Evolutionary conservation across 345 rosid species (phyloP), one percentile per base, ranked within the genome.

Genomic region (Excoecaria cochinchinensis): DNA sequence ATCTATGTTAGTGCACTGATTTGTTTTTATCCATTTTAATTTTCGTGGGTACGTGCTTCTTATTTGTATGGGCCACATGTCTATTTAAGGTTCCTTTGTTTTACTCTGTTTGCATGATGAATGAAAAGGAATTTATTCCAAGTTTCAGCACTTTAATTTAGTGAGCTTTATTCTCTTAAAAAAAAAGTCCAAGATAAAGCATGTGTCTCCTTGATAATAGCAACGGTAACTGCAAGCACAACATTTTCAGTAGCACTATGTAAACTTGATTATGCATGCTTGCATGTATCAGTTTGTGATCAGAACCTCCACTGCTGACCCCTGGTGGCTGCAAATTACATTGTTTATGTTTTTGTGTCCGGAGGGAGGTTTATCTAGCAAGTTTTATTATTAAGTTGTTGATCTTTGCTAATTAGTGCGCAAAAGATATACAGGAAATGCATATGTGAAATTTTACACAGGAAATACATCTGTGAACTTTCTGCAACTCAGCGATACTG

Each of bases 231-330:
- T n/a, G 39, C 11, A 52, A 47, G 55, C 19, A 13, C 52, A 13
- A 1, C 17, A 51, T 53, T 65, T 40, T 19, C 8, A 51, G n/a
- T 38, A 12, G 52, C 38, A 19, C 38, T 1, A 13, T 17, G 9
- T 11, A 47, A 9, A 31, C 21, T 61, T 48, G 7, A 11, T 42
- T 40, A 25, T 21, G 5, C 51, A 21, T 65, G 19, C 39, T 73
- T 53, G 52, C 38, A 15, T 53, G 53, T 74, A 12, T 74, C 50
- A 74, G 12, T 38, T 73, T 36, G 8, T 64, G 68, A 40, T 65
- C 7, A 42, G 14, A 22, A 60, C 24, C 65, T 60, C 17, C 15
- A 24, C 51, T 6, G 11, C 3, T 17, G 14, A 17, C 24, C 25
- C 2, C 25, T 1, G 9, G 5, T 11, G 40, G 46, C 69, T 65